These are phyloP conservation scores for Alternaria sp. DNA, from an alignment of 2,329 filamentous ascomycete genomes.

Conservation along the genomic window DNA sequence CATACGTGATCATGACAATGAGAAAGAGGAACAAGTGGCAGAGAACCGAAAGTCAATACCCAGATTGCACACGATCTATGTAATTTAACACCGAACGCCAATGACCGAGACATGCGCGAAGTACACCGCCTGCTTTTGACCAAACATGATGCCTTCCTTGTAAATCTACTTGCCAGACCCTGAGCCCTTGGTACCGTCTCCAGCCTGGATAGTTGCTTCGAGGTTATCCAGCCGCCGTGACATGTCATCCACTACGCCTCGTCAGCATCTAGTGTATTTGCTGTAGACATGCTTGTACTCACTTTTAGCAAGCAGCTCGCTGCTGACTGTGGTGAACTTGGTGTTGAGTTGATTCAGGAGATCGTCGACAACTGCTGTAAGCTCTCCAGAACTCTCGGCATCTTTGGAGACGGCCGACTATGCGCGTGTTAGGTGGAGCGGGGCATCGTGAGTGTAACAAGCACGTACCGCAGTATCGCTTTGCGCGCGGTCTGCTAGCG, in stretches of 20 bases:
- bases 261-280: background rate
- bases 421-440: background rate
- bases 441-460: background rate
- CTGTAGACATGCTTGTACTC: conserved; percentile 43
- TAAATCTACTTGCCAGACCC: conserved; percentile 29
- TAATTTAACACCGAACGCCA: background rate
- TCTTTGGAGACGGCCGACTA: conserved; percentile 27
- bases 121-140: background rate
- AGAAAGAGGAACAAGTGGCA: conserved; percentile 5
- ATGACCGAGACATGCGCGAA: background rate
- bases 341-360: conserved; percentile 81
- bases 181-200: conserved; percentile 48
- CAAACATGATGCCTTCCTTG: background rate
- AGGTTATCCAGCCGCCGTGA: conserved; percentile 82
- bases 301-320: conserved; percentile 90
- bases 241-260: conserved; percentile 85
- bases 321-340: conserved; percentile 85
- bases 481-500: conserved; percentile 24
- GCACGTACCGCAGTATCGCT: conserved; percentile 30
- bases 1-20: conserved; percentile 24
- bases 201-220: conserved; percentile 72
- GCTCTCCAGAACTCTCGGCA: conserved; percentile 59
- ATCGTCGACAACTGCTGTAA: conserved; percentile 83
- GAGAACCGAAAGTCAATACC: conserved; percentile 4
- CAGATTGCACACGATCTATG: conserved; percentile 4